These are phyloP conservation scores for Saccharomyces hybrid DNA, from an alignment of 1,139 yeast genomes.

Conservation along the genomic window DNA sequence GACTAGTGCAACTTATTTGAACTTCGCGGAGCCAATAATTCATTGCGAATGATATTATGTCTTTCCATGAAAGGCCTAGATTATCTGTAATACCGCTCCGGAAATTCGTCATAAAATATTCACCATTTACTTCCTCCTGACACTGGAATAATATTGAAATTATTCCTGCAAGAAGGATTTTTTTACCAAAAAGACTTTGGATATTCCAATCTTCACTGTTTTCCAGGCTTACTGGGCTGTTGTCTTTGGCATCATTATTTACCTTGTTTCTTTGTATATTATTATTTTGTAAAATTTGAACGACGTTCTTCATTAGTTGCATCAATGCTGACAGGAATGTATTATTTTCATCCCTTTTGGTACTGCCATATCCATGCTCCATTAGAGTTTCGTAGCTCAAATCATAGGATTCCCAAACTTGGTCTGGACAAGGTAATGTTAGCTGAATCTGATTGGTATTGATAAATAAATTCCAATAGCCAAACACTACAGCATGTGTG, in stretches of 20 bases:
- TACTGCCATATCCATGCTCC: conserved; percentile 20
- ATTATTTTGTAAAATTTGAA: conserved; percentile 29
- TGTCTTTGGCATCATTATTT: neutral
- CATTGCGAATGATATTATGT: conserved; percentile 52
- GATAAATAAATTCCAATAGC: conserved; percentile 64
- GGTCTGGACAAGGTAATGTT: conserved; percentile 72
- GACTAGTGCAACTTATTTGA: conserved; percentile 14
- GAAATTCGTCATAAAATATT: conserved; percentile 44
- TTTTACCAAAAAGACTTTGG: conserved; percentile 43
- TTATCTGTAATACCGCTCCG: conserved; percentile 38
- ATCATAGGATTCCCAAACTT: conserved; percentile 56
- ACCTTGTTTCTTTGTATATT: neutral
- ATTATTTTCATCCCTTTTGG: conserved; percentile 12
- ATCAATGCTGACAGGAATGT: conserved; percentile 50
- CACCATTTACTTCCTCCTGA: conserved; percentile 42
- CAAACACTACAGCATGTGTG: conserved; percentile 70
- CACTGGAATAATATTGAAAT: conserved; percentile 62
- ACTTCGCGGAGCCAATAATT: conserved; percentile 43
- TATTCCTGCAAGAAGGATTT: conserved; percentile 61
- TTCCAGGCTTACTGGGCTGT: neutral
- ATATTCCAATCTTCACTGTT: conserved; percentile 8
- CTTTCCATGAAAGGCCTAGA: conserved; percentile 48
- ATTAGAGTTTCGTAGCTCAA: conserved; percentile 22
- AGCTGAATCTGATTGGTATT: conserved; percentile 58
- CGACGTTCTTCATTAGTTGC: conserved; percentile 42